phyloP scores from a whole-genome alignment of 2,329 filamentous ascomycete genomes.

The Cladosporium sp. region DNA sequence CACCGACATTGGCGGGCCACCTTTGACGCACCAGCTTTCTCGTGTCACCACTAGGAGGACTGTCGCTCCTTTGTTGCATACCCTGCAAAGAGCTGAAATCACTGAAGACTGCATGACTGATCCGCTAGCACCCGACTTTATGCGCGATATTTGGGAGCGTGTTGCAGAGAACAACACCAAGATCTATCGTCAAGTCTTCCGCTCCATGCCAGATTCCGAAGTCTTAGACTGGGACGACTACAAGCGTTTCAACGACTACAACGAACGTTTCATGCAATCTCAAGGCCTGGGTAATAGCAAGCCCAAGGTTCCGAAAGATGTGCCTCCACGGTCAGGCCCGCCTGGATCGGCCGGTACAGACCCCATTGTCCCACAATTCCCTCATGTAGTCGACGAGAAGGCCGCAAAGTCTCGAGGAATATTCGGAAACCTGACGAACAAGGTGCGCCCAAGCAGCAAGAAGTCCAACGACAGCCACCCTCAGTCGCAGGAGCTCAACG shows the following conservation, averaged over 20 bases:
- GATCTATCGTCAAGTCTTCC: constrained; percentile 87
- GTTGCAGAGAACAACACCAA: constrained; percentile 94
- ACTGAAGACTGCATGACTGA: constrained; percentile 93
- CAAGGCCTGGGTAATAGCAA: constrained; percentile 53
- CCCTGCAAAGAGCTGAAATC: constrained; percentile 69
- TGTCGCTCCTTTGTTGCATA: constrained; percentile 42
- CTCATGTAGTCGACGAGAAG: constrained; percentile 1
- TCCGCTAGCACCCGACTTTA: constrained; percentile 76
- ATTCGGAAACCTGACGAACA: constrained; percentile 31
- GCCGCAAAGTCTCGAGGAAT: constrained; percentile 19
- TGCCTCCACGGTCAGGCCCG: constrained; percentile 46
- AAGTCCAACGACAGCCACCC: constrained; percentile 18
- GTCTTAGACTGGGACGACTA: constrained; percentile 93
- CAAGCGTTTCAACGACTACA: constrained; percentile 74
- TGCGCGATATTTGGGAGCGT: constrained; percentile 80
- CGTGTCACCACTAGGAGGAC: constrained; percentile 40
- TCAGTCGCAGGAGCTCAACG: constrained; percentile 21
- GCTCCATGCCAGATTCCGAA: constrained; percentile 94
- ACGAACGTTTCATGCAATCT: constrained; percentile 68
- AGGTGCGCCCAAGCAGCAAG: constrained; percentile 30
- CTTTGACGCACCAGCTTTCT: constrained; percentile 52
- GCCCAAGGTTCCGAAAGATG: constrained; percentile 46
- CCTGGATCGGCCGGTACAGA: constrained; percentile 37
- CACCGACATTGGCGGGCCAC: constrained; percentile 74
- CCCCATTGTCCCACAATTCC: constrained; percentile 10